These are phyloP conservation scores for Rachicladosporium sp. DNA, from an alignment of 2,329 filamentous ascomycete species.

Conservation along the genomic window DNA sequence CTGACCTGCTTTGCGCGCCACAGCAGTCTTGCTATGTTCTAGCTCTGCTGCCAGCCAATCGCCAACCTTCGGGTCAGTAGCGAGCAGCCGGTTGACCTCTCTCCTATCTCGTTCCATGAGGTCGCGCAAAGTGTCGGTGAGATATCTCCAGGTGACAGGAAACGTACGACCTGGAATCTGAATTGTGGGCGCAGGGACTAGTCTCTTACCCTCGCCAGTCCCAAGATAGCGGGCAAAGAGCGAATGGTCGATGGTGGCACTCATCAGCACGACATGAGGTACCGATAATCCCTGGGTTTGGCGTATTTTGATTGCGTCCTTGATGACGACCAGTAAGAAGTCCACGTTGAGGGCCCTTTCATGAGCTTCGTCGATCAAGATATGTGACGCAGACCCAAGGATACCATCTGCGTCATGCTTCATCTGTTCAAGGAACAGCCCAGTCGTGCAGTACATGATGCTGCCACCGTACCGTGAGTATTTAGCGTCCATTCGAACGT, in stretches of 20 bases:
- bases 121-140: too few relatives aligned
- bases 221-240: constrained; percentile 63
- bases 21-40: too few relatives aligned
- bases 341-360: constrained; percentile 93
- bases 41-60: too few relatives aligned
- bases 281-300: constrained; percentile 33
- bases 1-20: too few relatives aligned
- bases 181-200: too few relatives aligned
- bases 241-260: constrained; percentile 84
- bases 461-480: constrained; percentile 23
- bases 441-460: constrained; percentile 40
- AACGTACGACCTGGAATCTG: too few relatives aligned
- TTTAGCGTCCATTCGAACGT: constrained; percentile 32
- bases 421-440: constrained; percentile 35
- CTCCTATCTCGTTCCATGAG: too few relatives aligned
- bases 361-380: constrained; percentile 94
- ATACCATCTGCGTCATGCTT: constrained; percentile 27
- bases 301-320: constrained; percentile 42
- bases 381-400: constrained; percentile 32
- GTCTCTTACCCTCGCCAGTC: too few relatives aligned
- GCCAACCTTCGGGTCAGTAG: too few relatives aligned
- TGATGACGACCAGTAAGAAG: constrained; percentile 69
- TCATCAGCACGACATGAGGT: constrained; percentile 89
- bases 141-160: too few relatives aligned
- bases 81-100: too few relatives aligned